Evolutionary conservation across 495 filamentous ascomycete species (phyloP), one percentile per base, ranked within the genome.

Genomic region (Barbatosphaeria neglecta): DNA sequence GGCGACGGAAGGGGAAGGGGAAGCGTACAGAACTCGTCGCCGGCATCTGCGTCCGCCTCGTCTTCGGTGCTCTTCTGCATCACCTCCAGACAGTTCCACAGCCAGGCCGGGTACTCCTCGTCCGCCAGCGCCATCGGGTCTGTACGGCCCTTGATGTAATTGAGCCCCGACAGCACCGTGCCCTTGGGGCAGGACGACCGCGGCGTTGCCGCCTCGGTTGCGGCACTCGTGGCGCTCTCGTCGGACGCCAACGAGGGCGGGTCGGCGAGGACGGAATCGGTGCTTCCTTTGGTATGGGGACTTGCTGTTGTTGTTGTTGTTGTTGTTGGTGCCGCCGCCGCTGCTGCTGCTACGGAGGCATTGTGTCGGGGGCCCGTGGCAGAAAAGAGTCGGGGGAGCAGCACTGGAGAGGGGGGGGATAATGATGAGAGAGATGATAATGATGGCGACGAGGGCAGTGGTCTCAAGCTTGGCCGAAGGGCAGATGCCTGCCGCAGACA

Each of bases 51-150:
- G 13, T 64, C 66, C 9, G 50, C 64, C 6, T 49, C 61, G 1
- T 51, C 57, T 9, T 52, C 59, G 2, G 51, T 55, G 31, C 71
- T 73, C 56, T 73, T 72, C 53, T 67, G 59, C 59, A 74, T 35
- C 31, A 35, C 67, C 16, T 78, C 76, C 20, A 96, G 67, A 51
- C 89, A 76, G 0, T 58, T 65, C 92, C 92, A 98, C 44, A 98
- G 67, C 92, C 92, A 98, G 11, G 70, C 75, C 15, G 92, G 92
- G 68, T 98, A 98, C 45, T 87, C 89, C 25, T 75, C 66, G 60
- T 98, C 92, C 44, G 83, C 75, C 55, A 80, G 68, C 23, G 92
- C 92, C 10, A 94, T 53, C 0, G 80, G 80, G 58, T 87, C 81
- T 33, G 74, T 74, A 50, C 60, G 64, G 45, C 66, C 68, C 70